These are phyloP conservation scores for Boletus mariae DNA, from an alignment of 1,284 basidiomycete genomes.

Conservation along the genomic window DNA sequence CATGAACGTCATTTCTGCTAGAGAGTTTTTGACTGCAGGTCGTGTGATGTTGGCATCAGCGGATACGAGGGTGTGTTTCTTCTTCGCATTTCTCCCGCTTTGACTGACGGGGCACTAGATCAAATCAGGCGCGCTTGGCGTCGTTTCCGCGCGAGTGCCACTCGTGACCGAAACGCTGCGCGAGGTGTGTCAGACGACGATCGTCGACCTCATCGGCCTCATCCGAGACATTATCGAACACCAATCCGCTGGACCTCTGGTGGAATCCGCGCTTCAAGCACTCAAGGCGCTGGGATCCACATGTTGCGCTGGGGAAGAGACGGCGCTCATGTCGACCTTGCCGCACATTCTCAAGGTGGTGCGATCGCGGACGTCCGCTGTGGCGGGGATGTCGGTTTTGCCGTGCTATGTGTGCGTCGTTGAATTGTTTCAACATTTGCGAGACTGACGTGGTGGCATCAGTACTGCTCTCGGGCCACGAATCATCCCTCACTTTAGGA, in stretches of 20 bases:
- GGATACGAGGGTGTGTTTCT: conserved; percentile 41
- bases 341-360: conserved; percentile 54
- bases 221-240: conserved; percentile 48
- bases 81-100: too few relatives aligned
- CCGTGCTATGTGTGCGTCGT: conserved; percentile 55
- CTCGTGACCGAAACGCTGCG: conserved; percentile 61
- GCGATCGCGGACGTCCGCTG: conserved; percentile 36
- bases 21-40: conserved; percentile 56
- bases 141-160: conserved; percentile 65
- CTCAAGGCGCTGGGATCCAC: conserved; percentile 58
- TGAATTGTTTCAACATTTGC: neutral
- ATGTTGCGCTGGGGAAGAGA: conserved; percentile 63
- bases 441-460: conserved; percentile 10
- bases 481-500: conserved; percentile 77
- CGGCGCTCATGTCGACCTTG: conserved; percentile 53
- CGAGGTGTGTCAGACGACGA: conserved; percentile 43
- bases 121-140: conserved; percentile 57
- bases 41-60: conserved; percentile 51
- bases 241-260: conserved; percentile 38
- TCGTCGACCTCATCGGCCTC: conserved; percentile 50
- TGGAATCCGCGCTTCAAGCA: conserved; percentile 52
- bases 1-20: conserved; percentile 61
- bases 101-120: conserved; percentile 39
- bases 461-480: conserved; percentile 75
- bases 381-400: conserved; percentile 51